Conservation (phyloP, 208 protist species). For the Angomonas deanei region DNA sequence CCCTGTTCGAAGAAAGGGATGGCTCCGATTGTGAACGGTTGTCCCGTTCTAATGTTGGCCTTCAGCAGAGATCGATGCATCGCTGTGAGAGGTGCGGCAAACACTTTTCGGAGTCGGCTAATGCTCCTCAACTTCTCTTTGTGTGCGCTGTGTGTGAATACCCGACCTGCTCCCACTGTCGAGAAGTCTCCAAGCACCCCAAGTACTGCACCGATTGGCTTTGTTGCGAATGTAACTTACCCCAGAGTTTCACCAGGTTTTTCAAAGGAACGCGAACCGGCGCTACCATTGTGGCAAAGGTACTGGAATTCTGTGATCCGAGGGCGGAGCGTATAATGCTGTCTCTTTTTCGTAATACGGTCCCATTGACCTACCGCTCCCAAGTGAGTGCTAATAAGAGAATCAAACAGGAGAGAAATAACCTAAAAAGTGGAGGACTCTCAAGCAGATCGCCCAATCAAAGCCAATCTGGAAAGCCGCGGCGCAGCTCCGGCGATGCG, state of each 20-base stretch:
- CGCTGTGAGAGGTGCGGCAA: conserved; percentile 59
- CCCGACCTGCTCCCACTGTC: conserved; percentile 46
- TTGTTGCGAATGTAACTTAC: conserved; percentile 47
- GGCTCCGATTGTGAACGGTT: neutral
- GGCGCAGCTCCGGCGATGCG: conserved; percentile 10
- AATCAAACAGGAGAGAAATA: neutral
- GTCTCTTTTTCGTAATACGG: conserved; percentile 46
- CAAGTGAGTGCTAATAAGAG: neutral
- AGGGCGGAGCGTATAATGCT: conserved; percentile 49
- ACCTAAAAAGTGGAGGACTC: neutral
- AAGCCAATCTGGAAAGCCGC: conserved; percentile 5
- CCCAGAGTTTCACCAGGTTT: conserved; percentile 54
- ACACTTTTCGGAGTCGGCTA: conserved; percentile 19
- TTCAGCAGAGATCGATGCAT: conserved; percentile 10
- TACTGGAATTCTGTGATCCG: conserved; percentile 69
- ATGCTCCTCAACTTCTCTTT: conserved; percentile 2
- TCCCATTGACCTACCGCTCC: conserved; percentile 9
- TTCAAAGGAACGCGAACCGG: conserved; percentile 55
- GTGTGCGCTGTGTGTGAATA: conserved; percentile 61
- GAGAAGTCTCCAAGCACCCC: conserved; percentile 14
- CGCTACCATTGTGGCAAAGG: conserved; percentile 32
- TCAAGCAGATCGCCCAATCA: neutral
- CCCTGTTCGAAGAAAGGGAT: conserved; percentile 29
- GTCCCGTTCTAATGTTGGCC: neutral
- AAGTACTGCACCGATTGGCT: conserved; percentile 21